Conservation (phyloP, 257 asterid genomes). For the Solanum chiquidenum region DNA sequence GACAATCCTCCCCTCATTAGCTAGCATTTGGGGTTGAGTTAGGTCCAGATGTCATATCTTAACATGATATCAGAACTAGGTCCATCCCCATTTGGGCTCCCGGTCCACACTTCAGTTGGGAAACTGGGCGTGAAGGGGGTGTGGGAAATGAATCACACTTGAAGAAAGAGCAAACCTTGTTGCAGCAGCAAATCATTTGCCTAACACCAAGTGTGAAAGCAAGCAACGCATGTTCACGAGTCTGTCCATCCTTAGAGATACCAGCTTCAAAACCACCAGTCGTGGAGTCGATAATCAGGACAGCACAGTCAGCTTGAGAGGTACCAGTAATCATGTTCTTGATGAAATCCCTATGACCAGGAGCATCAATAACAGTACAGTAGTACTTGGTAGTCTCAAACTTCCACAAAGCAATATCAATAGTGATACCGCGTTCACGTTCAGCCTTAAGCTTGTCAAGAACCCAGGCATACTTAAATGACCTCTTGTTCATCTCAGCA, state of each 20-base stretch:
- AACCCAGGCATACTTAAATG: conserved; percentile 87
- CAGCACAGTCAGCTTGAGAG: conserved; percentile 86
- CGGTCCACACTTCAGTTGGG: too few relatives aligned
- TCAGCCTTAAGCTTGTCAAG: conserved; percentile 88
- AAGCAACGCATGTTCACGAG: conserved; percentile 77
- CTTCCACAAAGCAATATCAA: conserved; percentile 84
- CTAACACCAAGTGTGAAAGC: conserved; percentile 79
- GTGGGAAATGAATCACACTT: not conserved
- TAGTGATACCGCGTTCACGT: conserved; percentile 86
- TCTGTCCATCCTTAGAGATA: conserved; percentile 83
- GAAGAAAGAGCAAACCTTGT: conserved; percentile 33
- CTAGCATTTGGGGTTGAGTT: not conserved
- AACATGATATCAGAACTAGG: accelerated
- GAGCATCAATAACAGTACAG: conserved; percentile 88
- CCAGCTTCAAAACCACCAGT: conserved; percentile 93
- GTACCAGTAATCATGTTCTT: conserved; percentile 90
- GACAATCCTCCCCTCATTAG: not conserved
- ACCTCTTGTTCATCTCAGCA: conserved; percentile 86
- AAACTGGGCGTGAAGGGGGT: not conserved
- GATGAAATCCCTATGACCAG: conserved; percentile 81
- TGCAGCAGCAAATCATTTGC: conserved; percentile 81
- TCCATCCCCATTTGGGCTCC: too few relatives aligned
- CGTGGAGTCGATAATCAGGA: conserved; percentile 71
- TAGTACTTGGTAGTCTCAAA: conserved; percentile 84
- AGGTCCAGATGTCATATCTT: too few relatives aligned